These are phyloP conservation scores for Phytophthora hybrid DNA, from an alignment of 352 stramenopile genomes.

Conservation along the genomic window DNA sequence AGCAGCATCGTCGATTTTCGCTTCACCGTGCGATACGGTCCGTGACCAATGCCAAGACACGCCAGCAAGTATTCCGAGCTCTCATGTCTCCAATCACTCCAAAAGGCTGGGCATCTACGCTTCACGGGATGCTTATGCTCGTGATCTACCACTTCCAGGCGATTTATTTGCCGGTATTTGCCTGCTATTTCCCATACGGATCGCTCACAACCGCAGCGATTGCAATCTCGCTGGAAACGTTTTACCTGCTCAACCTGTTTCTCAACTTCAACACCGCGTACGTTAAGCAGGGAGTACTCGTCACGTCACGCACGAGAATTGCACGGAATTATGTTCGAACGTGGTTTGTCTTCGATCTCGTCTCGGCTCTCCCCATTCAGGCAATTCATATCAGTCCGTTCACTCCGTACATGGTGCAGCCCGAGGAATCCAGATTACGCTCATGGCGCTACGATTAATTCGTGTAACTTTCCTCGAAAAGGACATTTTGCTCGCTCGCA, in stretches of 20 bases:
- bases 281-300: slow-evolving; percentile 12
- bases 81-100: slow-evolving; percentile 15
- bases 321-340: slow-evolving; percentile 12
- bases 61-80: not conserved
- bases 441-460: slow-evolving; percentile 33
- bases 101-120: slow-evolving; percentile 9
- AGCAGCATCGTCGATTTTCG: not conserved
- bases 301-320: slow-evolving; percentile 26
- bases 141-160: slow-evolving; percentile 21
- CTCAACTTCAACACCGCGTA: slow-evolving; percentile 34
- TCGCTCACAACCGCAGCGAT: not conserved
- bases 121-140: slow-evolving; percentile 11
- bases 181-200: slow-evolving; percentile 8
- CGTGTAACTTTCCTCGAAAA: slow-evolving; percentile 20
- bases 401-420: not conserved
- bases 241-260: slow-evolving; percentile 12
- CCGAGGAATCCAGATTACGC: not conserved
- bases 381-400: not conserved
- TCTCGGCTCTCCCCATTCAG: slow-evolving; percentile 12
- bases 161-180: slow-evolving; percentile 14
- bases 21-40: slow-evolving; percentile 1
- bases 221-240: slow-evolving; percentile 9
- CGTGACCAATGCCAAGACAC: not conserved
- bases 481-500: slow-evolving; percentile 10
- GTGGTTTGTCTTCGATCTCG: slow-evolving; percentile 31